Percentiles rank a stretch among this genome's conserved stretches.
Evolutionary conservation across 768 basidiomycete genomes (phyloP).

Genomic region (Suillus subaureus): DNA sequence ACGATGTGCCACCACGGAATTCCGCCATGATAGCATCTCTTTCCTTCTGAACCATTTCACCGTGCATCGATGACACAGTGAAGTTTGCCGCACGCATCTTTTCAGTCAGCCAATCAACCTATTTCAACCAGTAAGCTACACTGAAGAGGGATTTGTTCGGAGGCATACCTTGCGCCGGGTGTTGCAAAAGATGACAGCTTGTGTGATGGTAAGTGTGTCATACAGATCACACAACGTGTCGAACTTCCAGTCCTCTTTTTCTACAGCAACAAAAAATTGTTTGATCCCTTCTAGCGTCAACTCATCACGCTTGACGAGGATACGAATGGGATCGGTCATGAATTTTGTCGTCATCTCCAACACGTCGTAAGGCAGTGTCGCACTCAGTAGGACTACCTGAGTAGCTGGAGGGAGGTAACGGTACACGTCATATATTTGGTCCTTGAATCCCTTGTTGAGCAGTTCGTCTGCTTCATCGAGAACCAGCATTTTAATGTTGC

Average conservation of each 20-base stretch:
- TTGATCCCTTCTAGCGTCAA: constrained; percentile 96
- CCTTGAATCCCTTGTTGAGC: constrained; percentile 97
- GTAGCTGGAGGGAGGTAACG: constrained; percentile 96
- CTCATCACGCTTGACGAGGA: constrained; percentile 99
- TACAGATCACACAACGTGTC: constrained; percentile 97
- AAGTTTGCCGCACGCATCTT: constrained; percentile 99
- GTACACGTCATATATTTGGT: constrained; percentile 99
- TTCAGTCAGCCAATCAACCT: constrained; percentile 98
- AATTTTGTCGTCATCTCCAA: constrained; percentile 99
- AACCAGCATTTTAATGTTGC: constrained; percentile 97
- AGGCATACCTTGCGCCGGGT: constrained; percentile 85
- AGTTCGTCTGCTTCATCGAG: constrained; percentile 96
- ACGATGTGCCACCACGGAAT: constrained; percentile 93
- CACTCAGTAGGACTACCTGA: constrained; percentile 95
- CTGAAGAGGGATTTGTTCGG: not conserved
- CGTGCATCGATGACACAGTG: constrained; percentile 95
- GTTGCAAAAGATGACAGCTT: constrained; percentile 99
- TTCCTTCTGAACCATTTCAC: constrained; percentile 95
- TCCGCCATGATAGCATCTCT: constrained; percentile 97
- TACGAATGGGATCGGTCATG: constrained; percentile 98
- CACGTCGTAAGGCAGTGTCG: constrained; percentile 95
- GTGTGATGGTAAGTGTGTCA: constrained; percentile 97
- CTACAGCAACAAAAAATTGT: constrained; percentile 97
- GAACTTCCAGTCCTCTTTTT: constrained; percentile 99
- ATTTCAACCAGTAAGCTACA: constrained; percentile 16